A percentile compares a stretch with the other conserved stretches of the same genome.
phyloP scores from a whole-genome alignment of 306 rosid genomes.

The Glycine soja region DNA sequence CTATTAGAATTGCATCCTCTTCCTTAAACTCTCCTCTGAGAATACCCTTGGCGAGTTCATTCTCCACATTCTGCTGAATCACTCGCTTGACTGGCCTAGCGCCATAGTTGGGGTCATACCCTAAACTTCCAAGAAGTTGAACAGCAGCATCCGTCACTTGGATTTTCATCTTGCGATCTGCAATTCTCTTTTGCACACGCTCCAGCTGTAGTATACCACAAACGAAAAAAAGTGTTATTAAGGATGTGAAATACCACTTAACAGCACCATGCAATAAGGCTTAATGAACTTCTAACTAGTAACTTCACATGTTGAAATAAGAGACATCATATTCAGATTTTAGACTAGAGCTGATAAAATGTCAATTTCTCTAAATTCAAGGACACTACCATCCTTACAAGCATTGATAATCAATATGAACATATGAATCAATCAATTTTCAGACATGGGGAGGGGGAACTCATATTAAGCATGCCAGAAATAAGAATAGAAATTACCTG shows the following conservation, averaged over 20 bases:
- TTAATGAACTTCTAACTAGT: too few relatives aligned
- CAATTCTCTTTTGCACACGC: conserved; percentile 87
- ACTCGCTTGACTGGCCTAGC: conserved; percentile 98
- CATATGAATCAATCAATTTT: not conserved
- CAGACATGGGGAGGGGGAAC: not conserved
- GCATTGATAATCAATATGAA: not conserved
- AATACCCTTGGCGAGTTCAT: conserved; percentile 94
- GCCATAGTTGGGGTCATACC: conserved; percentile 93
- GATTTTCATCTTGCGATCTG: conserved; percentile 84
- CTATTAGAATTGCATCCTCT: conserved; percentile 70
- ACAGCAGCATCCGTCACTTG: conserved; percentile 80
- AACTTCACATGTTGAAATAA: not conserved
- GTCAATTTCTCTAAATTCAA: not conserved
- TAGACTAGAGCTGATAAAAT: not conserved
- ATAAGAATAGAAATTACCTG: conserved; percentile 62
- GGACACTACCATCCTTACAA: not conserved
- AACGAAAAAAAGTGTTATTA: not conserved
- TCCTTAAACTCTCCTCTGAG: conserved; percentile 92
- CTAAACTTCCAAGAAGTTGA: conserved; percentile 83
- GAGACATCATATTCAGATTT: not conserved
- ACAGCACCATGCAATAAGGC: not conserved
- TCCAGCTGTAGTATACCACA: conserved; percentile 51
- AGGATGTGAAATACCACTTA: not conserved
- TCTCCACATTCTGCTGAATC: conserved; percentile 92
- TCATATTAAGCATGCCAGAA: not conserved